Base-by-base conservation (phyloP, 768 basidiomycete species). In the Naematelia aurantialba region DNA sequence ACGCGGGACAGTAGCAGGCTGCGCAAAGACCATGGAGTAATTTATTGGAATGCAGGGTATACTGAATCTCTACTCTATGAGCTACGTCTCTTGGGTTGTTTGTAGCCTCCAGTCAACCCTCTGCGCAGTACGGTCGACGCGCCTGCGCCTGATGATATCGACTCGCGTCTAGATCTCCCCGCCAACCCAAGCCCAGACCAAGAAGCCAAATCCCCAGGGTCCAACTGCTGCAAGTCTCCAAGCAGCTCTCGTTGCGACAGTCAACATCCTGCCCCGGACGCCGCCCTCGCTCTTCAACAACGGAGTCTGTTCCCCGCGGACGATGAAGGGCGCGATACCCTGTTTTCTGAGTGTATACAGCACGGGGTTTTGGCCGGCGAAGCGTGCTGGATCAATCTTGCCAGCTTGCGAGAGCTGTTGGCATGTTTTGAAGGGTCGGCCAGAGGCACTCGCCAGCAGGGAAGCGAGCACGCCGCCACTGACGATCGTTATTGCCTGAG, bases 131-230 rank as follows among this genome's bases (percentile, higher is more conserved):
- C n/a, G n/a, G n/a, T n/a, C n/a, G n/a, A n/a, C n/a, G n/a, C n/a
- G n/a, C n/a, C n/a, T n/a, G n/a, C n/a, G n/a, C n/a, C n/a, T n/a
- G n/a, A n/a, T n/a, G n/a, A n/a, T n/a, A n/a, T n/a, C n/a, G n/a
- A n/a, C n/a, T n/a, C n/a, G n/a, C n/a, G n/a, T n/a, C n/a, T n/a
- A 55, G 26, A 76, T 60, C 49, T 76, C 74, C 3, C 74, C 74
- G 11, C 74, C 74, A 3, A 74, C 65, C 71, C 73, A 76, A 2
- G 74, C 70, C 69, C 71, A 76, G 1, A 70, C 66, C 24, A 76
- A 34, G 45, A 76, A 76, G 5, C 70, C 72, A 25, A 72, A 62
- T 22, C 72, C 72, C 74, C 74, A 76, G 11, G 74, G 74, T 14
- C 70, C 74, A 5, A 76, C 74, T 13, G 70, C 73, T 10, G 70